phyloP scores from a whole-genome alignment of 208 protist genomes.

The Herpetomonas samuelpessoai region DNA sequence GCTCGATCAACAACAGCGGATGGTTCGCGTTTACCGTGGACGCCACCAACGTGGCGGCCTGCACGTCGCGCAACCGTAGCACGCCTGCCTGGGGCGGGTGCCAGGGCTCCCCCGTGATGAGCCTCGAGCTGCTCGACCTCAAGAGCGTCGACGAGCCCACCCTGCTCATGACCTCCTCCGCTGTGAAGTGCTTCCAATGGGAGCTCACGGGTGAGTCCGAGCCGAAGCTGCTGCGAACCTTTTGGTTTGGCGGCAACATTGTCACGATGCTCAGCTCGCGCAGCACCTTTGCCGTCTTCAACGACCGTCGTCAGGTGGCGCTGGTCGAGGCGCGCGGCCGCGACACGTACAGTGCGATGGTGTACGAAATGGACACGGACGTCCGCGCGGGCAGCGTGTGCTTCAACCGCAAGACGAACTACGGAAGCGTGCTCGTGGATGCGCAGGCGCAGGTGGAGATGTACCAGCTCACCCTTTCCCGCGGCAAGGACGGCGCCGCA shows the following conservation, averaged over 20 bases:
- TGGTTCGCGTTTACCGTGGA: constrained; percentile 88
- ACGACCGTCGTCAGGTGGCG: constrained; percentile 34
- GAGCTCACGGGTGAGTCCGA: constrained; percentile 61
- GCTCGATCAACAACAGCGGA: constrained; percentile 53
- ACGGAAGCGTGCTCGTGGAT: constrained; percentile 41
- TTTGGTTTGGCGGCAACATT: constrained; percentile 45
- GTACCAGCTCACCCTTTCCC: constrained; percentile 28
- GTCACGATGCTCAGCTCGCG: constrained; percentile 59
- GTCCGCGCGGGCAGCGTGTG: constrained; percentile 40
- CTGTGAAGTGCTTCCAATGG: constrained; percentile 58
- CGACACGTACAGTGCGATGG: constrained; percentile 19
- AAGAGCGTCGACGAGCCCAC: constrained; percentile 24
- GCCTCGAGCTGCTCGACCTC: constrained; percentile 62
- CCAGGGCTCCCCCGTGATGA: constrained; percentile 41
- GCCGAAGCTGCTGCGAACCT: constrained; percentile 61
- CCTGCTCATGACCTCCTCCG: constrained; percentile 53
- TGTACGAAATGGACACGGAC: constrained; percentile 37
- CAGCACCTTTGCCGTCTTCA: constrained; percentile 77
- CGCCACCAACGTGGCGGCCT: constrained; percentile 58
- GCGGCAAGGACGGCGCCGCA: constrained; percentile 9
- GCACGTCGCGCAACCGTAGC: constrained; percentile 75
- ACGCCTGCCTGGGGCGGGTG: constrained; percentile 79
- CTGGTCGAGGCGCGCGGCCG: constrained; percentile 35
- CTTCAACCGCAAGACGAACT: constrained; percentile 53
- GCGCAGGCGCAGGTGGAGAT: constrained; percentile 28